phyloP scores from a whole-genome alignment of 148 eudicot genomes.

The Silene conica region DNA sequence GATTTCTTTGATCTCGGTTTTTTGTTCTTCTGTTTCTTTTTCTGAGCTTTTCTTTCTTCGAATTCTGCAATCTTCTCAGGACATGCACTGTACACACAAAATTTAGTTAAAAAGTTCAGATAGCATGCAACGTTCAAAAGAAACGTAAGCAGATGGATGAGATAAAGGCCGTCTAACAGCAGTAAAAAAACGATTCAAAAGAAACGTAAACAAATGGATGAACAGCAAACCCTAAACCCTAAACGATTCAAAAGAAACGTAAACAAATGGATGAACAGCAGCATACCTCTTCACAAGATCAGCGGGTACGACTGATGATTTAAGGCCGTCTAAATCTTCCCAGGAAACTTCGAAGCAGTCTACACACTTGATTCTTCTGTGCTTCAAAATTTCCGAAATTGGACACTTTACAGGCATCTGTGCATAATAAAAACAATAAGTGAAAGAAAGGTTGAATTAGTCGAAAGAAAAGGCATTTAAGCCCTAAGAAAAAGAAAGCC shows the following conservation, averaged over 20 bases:
- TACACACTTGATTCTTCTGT: constrained; percentile 54
- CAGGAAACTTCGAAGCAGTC: constrained; percentile 84
- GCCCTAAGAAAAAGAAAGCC: too few species aligned
- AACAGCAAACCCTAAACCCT: too few species aligned
- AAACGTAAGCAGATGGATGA: too few species aligned
- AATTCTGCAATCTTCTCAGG: constrained; percentile 79
- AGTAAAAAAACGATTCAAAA: background rate
- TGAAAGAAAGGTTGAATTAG: too few species aligned
- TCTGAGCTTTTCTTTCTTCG: constrained; percentile 50
- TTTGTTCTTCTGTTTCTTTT: constrained; percentile 46
- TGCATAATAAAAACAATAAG: constrained; percentile 3
- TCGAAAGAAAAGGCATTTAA: too few species aligned
- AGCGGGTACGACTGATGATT: constrained; percentile 69
- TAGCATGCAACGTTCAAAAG: too few species aligned
- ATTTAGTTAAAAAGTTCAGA: too few species aligned
- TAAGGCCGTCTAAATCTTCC: constrained; percentile 60
- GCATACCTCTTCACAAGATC: constrained; percentile 76
- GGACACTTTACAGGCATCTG: constrained; percentile 91
- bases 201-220: too few species aligned
- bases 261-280: too few species aligned
- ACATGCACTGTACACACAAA: constrained; percentile 94
- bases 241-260: background rate
- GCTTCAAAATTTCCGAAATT: constrained; percentile 61
- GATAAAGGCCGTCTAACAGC: too few species aligned
- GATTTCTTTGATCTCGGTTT: constrained; percentile 50